These are phyloP conservation scores for Teunomyces panamensis DNA, from an alignment of 805 yeast genomes.

Conservation along the genomic window DNA sequence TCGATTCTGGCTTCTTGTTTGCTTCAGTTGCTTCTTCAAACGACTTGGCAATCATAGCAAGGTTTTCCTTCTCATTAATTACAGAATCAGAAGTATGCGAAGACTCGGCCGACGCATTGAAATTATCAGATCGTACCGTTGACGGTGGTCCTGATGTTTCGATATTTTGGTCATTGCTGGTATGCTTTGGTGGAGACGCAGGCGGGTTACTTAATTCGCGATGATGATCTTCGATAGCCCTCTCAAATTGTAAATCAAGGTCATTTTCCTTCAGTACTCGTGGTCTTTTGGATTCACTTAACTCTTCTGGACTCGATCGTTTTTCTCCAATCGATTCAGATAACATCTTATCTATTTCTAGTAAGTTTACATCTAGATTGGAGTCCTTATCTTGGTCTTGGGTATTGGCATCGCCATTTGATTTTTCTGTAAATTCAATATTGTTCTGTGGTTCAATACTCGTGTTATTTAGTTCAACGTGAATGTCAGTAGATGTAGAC, in stretches of 20 bases:
- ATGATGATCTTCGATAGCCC: conserved; percentile 17
- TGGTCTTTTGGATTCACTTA: neutral
- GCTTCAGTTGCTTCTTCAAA: conserved; percentile 31
- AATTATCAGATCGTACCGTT: conserved; percentile 4
- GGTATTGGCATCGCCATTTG: neutral
- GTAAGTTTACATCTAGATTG: conserved; percentile 6
- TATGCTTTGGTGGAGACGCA: neutral
- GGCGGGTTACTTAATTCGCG: conserved; percentile 7
- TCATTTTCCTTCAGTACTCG: conserved; percentile 4
- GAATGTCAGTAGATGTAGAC: neutral
- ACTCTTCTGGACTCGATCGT: conserved; percentile 3
- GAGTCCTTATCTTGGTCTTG: neutral
- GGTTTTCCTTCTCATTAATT: conserved; percentile 21
- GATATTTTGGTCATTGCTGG: neutral
- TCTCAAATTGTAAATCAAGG: conserved; percentile 17
- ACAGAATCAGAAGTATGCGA: neutral
- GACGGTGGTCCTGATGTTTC: neutral
- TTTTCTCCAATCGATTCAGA: conserved; percentile 15
- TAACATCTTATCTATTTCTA: conserved; percentile 18
- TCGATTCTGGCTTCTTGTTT: conserved; percentile 2
- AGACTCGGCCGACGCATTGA: neutral
- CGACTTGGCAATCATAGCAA: conserved; percentile 31
- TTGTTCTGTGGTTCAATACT: neutral
- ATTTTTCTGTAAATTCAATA: neutral
- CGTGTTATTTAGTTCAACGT: neutral